These are phyloP conservation scores for Rhizophora apiculata DNA, from an alignment of 345 rosid genomes.

Conservation along the genomic window DNA sequence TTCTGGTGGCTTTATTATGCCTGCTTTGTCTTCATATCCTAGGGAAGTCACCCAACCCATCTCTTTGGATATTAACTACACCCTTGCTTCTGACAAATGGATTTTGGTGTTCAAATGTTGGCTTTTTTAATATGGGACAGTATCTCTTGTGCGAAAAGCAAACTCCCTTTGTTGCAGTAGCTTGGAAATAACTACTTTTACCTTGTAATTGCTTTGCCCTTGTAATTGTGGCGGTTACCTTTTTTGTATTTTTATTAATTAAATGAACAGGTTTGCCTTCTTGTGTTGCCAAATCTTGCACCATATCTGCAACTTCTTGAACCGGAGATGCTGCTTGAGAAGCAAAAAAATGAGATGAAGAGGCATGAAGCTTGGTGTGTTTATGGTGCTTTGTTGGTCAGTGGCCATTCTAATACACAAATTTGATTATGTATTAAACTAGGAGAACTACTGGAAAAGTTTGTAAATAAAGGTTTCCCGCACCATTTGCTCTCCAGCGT, in stretches of 20 bases:
- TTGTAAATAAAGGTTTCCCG: neutral
- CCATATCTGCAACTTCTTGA: conserved; percentile 79
- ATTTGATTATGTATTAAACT: neutral
- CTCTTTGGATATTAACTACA: neutral
- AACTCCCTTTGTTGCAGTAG: neutral
- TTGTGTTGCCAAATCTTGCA: conserved; percentile 72
- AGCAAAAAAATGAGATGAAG: conserved; percentile 82
- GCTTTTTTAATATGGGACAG: neutral
- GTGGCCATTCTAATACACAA: conserved; percentile 16
- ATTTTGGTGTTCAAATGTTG: neutral
- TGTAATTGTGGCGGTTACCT: neutral
- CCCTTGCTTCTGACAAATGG: neutral
- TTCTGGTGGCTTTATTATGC: neutral
- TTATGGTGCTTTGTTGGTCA: conserved; percentile 81
- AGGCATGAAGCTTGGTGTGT: conserved; percentile 93
- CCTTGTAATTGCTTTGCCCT: neutral
- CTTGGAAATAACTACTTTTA: too few relatives aligned
- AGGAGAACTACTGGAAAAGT: neutral
- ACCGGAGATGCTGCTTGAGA: conserved; percentile 82
- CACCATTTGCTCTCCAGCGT: conserved; percentile 42
- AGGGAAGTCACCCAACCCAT: neutral
- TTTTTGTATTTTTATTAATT: conserved; percentile 10
- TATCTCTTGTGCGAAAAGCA: too few relatives aligned
- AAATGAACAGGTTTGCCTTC: conserved; percentile 61
- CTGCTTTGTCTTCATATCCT: neutral